Base-by-base conservation (phyloP, 305 asterid species). In the Fraxinus velutina region DNA sequence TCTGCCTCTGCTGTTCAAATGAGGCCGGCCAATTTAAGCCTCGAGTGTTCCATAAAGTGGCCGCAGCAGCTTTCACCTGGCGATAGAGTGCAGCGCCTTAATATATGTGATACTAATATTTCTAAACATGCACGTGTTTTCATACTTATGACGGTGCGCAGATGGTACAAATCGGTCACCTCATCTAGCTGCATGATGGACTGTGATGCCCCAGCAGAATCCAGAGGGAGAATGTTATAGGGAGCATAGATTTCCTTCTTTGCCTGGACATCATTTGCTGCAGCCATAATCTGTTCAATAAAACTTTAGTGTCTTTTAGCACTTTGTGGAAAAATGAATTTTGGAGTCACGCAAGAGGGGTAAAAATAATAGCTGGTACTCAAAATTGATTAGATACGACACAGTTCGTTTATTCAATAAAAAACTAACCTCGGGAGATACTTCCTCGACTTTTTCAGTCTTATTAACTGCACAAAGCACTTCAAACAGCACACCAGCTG, bases 101-200 rank as follows among this genome's bases (percentile, higher is more conserved):
- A 71, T 62, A 76, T 76, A 64, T 75, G 42, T 1, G 24, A 60
- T 74, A 70, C 22, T 50, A 37, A 73, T 78, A 80, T 78, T 75
- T 80, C 52, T 36, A 76, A 10, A 19, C 60, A n/a, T 62, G 68
- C 33, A 21, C 37, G 76, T 29, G 64, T 27, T 27, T 79, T 57
- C 71, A 73, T 71, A 76, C 60, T 80, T 79, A 78, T 57, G 71
- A 42, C 72, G 8, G 77, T 32, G 72, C 78, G 75, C 60, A 39
- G n/a, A 77, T 47, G 84, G 79, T 79, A 81, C 39, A 80, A 84
- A 80, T 77, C 39, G 32, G 29, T 83, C 79, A 94, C 98, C 97
- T 96, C 99, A 88, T 94, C 99, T 83, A 94, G 97, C 89, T 96
- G 99, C 99, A 96, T 96, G 80, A 94, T 94, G 83, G 96, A 90